Conservation (phyloP, 2,329 filamentous ascomycete genomes). For the Fusarium continuum region DNA sequence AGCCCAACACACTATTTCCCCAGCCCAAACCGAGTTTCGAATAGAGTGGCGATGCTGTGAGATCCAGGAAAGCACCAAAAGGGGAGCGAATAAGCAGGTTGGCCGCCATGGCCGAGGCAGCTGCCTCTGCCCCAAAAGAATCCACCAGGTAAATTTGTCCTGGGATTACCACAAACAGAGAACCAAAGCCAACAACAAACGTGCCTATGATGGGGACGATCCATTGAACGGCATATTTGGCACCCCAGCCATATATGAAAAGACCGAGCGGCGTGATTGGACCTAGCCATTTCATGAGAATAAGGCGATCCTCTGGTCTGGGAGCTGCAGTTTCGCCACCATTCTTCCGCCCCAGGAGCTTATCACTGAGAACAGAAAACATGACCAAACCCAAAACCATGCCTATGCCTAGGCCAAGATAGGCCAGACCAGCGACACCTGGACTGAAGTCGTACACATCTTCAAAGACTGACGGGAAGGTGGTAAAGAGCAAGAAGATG, state of each 20-base stretch:
- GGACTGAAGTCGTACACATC: slow-evolving; percentile 46
- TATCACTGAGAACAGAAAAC: slow-evolving; percentile 29
- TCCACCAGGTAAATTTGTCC: slow-evolving; percentile 42
- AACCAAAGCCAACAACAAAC: slow-evolving; percentile 58
- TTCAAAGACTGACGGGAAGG: slow-evolving; percentile 50
- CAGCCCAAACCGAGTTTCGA: slow-evolving; percentile 17
- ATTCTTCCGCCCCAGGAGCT: slow-evolving; percentile 2
- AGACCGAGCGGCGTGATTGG: slow-evolving; percentile 63
- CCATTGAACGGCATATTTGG: slow-evolving; percentile 62
- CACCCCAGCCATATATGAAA: slow-evolving; percentile 68
- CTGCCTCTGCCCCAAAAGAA: slow-evolving; percentile 32
- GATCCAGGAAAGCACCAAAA: slow-evolving; percentile 28
- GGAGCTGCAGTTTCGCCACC: neutral
- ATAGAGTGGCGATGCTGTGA: slow-evolving; percentile 21
- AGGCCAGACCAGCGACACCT: slow-evolving; percentile 50
- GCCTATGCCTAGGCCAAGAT: slow-evolving; percentile 59
- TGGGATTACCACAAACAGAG: slow-evolving; percentile 48
- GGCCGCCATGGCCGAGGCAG: slow-evolving; percentile 40
- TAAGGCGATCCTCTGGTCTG: slow-evolving; percentile 59
- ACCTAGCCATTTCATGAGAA: slow-evolving; percentile 64
- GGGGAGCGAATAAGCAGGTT: slow-evolving; percentile 48
- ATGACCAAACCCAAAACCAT: slow-evolving; percentile 41
- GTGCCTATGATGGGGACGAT: slow-evolving; percentile 67
- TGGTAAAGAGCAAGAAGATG: slow-evolving; percentile 51
- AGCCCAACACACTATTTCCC: slow-evolving; percentile 32